Conservation (phyloP, 1,284 basidiomycete species). For the Heterobasidion annosum region DNA sequence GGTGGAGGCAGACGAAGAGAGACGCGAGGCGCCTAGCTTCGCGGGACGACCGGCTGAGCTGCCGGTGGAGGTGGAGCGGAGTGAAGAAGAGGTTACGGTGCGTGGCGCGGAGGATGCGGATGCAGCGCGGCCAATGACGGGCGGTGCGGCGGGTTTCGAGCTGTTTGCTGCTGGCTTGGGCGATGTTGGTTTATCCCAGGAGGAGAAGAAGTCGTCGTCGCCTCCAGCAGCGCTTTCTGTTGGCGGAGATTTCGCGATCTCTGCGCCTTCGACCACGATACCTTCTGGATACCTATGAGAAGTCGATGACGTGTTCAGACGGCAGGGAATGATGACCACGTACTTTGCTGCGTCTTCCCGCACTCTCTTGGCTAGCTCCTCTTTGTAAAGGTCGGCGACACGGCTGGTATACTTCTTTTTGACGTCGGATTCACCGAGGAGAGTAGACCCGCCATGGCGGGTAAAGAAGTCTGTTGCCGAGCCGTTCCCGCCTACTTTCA, state of each 20-base stretch:
- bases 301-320: not conserved
- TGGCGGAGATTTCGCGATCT: slow-evolving; percentile 26
- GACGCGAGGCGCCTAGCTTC: slow-evolving; percentile 45
- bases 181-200: slow-evolving; percentile 82
- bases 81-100: slow-evolving; percentile 54
- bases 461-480: slow-evolving; percentile 88
- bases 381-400: slow-evolving; percentile 85
- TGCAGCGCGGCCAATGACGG: slow-evolving; percentile 43
- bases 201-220: slow-evolving; percentile 92
- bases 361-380: slow-evolving; percentile 81
- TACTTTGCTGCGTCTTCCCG: slow-evolving; percentile 71
- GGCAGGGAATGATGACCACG: slow-evolving; percentile 17
- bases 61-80: slow-evolving; percentile 33
- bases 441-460: slow-evolving; percentile 70
- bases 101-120: slow-evolving; percentile 39
- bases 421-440: slow-evolving; percentile 70
- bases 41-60: slow-evolving; percentile 14
- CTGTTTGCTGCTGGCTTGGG: slow-evolving; percentile 40
- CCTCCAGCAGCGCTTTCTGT: slow-evolving; percentile 16
- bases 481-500: slow-evolving; percentile 95
- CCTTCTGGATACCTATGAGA: slow-evolving; percentile 59
- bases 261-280: slow-evolving; percentile 72
- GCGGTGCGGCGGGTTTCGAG: slow-evolving; percentile 45
- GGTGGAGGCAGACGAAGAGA: slow-evolving; percentile 32
- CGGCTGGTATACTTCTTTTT: slow-evolving; percentile 88